A percentile compares a stretch with the other conserved stretches of the same genome.
Conservation (phyloP, 2,329 filamentous ascomycete species). For the Fusarium foetens region DNA sequence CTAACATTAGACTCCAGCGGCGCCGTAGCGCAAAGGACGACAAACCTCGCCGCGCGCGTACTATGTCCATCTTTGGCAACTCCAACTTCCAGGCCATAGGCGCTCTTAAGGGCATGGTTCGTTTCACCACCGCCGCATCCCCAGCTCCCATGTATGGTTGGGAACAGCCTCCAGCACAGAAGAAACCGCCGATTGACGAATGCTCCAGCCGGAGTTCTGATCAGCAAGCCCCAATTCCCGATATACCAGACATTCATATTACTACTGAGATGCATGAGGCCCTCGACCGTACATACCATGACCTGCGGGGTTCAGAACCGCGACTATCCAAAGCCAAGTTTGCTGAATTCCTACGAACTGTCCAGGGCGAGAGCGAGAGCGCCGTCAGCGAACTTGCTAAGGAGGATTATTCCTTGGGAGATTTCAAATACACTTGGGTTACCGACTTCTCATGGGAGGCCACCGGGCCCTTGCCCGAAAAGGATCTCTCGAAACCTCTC, state of each 20-base stretch:
- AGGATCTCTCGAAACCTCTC: conserved; percentile 74
- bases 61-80: conserved; percentile 54
- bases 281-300: conserved; percentile 59
- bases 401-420: conserved; percentile 57
- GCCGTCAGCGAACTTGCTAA: conserved; percentile 48
- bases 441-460: conserved; percentile 57
- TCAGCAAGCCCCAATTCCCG: conserved; percentile 29
- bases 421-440: conserved; percentile 63
- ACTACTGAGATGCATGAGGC: conserved; percentile 61
- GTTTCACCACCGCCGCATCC: conserved; percentile 46
- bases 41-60: conserved; percentile 48
- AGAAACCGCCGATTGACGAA: conserved; percentile 35
- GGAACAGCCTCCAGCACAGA: conserved; percentile 33
- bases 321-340: conserved; percentile 53
- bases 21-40: conserved; percentile 24
- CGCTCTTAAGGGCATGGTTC: conserved; percentile 49
- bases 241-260: conserved; percentile 53
- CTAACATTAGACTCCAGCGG: conserved; percentile 30
- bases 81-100: conserved; percentile 47
- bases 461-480: conserved; percentile 54
- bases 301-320: conserved; percentile 51
- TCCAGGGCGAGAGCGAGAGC: conserved; percentile 57
- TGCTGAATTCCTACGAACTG: conserved; percentile 58
- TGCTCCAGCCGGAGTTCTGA: conserved; percentile 41
- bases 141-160: conserved; percentile 42